These are phyloP conservation scores for Globisporangium ultimum DNA, from an alignment of 352 stramenopile genomes.

Conservation along the genomic window DNA sequence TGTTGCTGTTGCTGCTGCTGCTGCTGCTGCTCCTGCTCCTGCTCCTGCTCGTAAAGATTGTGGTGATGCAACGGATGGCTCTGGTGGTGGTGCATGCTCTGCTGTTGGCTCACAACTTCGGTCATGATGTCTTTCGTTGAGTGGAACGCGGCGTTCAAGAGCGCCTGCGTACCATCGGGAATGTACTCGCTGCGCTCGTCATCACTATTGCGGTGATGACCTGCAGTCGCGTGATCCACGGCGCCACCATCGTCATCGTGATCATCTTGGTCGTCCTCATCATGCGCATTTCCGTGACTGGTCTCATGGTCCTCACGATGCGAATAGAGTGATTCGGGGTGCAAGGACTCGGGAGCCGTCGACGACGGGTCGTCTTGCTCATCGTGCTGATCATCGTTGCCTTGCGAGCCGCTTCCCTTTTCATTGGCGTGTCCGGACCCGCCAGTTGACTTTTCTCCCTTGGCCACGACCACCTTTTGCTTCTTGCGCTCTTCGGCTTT, in stretches of 20 bases:
- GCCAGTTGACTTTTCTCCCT: constrained; percentile 23
- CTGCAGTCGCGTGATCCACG: constrained; percentile 17
- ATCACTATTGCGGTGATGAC: constrained; percentile 16
- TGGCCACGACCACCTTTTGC: constrained; percentile 42
- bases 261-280: constrained; percentile 12
- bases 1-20: constrained; percentile 26
- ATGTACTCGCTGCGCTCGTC: constrained; percentile 31
- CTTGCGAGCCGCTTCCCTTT: constrained; percentile 3
- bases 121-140: constrained; percentile 78
- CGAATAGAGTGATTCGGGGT: constrained; percentile 1
- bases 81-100: constrained; percentile 28
- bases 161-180: constrained; percentile 55
- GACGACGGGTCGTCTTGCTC: constrained; percentile 10
- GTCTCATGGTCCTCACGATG: constrained; percentile 12
- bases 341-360: background rate
- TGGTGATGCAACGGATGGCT: constrained; percentile 32
- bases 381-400: constrained; percentile 6
- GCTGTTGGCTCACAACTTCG: constrained; percentile 50
- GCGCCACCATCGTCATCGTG: constrained; percentile 12
- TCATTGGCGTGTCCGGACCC: constrained; percentile 1
- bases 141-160: constrained; percentile 68
- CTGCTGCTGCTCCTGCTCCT: too few relatives aligned
- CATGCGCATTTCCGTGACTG: constrained; percentile 4
- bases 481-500: constrained; percentile 83
- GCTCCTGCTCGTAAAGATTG: constrained; percentile 20